Evolutionary conservation across 371 early-diverging fungal species (phyloP).

Genomic region (Syncephalastrum contaminatum): DNA sequence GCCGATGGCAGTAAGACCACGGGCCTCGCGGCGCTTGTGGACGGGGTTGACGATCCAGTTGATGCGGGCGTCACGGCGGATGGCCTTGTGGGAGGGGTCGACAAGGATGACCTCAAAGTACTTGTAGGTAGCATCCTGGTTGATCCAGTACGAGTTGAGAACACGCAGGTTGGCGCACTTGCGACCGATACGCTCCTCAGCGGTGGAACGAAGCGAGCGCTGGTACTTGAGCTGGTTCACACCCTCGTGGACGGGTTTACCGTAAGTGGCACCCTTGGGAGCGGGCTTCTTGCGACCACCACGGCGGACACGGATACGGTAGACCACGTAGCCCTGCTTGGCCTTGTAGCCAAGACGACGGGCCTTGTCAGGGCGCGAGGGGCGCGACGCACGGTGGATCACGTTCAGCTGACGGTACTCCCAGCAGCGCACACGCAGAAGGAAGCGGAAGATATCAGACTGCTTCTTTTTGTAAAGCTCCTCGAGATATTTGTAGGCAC

Average conservation of each 20-base stretch:
- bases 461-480: slow-evolving; percentile 99
- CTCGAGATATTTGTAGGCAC: slow-evolving; percentile 92
- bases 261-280: slow-evolving; percentile 97
- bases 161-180: slow-evolving; percentile 95
- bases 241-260: slow-evolving; percentile 98
- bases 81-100: slow-evolving; percentile 96
- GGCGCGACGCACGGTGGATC: slow-evolving; percentile 97
- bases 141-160: slow-evolving; percentile 99
- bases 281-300: slow-evolving; percentile 97
- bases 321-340: slow-evolving; percentile 98
- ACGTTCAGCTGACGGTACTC: slow-evolving; percentile 98
- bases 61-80: slow-evolving; percentile 92
- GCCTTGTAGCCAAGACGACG: slow-evolving; percentile 99
- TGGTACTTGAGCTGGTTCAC: slow-evolving; percentile 97
- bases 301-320: slow-evolving; percentile 98
- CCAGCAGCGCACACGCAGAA: slow-evolving; percentile 97
- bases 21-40: slow-evolving; percentile 98
- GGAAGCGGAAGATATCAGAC: slow-evolving; percentile 98
- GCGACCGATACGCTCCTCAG: slow-evolving; percentile 97
- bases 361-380: slow-evolving; percentile 99
- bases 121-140: slow-evolving; percentile 98
- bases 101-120: slow-evolving; percentile 99
- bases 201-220: slow-evolving; percentile 89
- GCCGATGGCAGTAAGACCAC: slow-evolving; percentile 97
- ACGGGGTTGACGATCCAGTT: slow-evolving; percentile 97